Conservation (phyloP, 1,284 basidiomycete genomes). For the Cryptococcus sp. region DNA sequence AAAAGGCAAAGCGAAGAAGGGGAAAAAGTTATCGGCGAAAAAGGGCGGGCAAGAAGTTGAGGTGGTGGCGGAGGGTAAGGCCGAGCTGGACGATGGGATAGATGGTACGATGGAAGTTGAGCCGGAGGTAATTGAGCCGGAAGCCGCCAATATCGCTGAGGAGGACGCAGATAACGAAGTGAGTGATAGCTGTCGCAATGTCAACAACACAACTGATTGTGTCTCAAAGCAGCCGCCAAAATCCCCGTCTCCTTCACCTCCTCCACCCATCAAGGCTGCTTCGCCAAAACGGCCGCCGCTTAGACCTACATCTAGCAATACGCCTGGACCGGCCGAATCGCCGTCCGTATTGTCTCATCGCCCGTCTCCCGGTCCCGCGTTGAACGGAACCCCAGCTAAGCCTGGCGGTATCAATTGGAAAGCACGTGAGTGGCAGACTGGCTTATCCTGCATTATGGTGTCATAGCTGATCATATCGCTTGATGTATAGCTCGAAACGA, state of each 20-base stretch:
- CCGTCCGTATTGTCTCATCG: constrained; percentile 8
- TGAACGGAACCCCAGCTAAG: constrained; percentile 16
- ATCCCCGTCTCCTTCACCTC: constrained; percentile 4
- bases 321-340: constrained; percentile 6
- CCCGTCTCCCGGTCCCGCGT: constrained; percentile 27
- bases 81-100: background rate
- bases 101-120: background rate
- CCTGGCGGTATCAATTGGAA: constrained; percentile 39
- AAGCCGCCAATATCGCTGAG: constrained; percentile 11
- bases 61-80: constrained; percentile 1
- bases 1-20: constrained; percentile 15
- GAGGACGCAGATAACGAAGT: constrained; percentile 14
- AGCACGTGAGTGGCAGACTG: constrained; percentile 29
- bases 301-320: constrained; percentile 14
- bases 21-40: constrained; percentile 13
- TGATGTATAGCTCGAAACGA: constrained; percentile 42
- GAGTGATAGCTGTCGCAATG: background rate
- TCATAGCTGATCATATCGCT: constrained; percentile 1
- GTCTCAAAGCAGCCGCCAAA: background rate
- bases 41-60: constrained; percentile 4
- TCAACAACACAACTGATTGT: too few relatives aligned
- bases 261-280: constrained; percentile 9
- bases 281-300: constrained; percentile 16
- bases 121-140: constrained; percentile 7
- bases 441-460: background rate